Evolutionary conservation across 2,329 filamentous ascomycete species (phyloP).

Genomic region (Colletotrichum trifolii): DNA sequence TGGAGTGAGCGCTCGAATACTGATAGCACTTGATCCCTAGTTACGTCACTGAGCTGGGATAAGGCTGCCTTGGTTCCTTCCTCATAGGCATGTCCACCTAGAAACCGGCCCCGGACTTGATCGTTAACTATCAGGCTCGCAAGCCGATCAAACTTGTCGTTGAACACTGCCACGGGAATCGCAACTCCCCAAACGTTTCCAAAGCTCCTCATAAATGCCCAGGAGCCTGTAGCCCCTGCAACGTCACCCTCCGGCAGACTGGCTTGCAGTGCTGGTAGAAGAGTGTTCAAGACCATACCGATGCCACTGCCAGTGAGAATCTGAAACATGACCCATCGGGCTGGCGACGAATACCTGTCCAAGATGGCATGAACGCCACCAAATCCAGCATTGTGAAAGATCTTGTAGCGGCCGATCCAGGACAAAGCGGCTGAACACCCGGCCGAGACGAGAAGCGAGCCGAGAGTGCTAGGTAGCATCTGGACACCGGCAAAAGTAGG

Average conservation of each 20-base stretch:
- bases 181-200: slow-evolving; percentile 58
- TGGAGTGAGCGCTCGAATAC: slow-evolving; percentile 41
- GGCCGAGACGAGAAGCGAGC: slow-evolving; percentile 44
- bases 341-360: slow-evolving; percentile 42
- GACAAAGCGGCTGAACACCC: slow-evolving; percentile 41
- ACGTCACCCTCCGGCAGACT: slow-evolving; percentile 47
- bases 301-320: slow-evolving; percentile 51
- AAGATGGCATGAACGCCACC: slow-evolving; percentile 53
- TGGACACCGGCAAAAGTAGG: slow-evolving; percentile 48
- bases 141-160: slow-evolving; percentile 37
- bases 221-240: slow-evolving; percentile 50
- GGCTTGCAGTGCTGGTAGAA: slow-evolving; percentile 57
- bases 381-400: slow-evolving; percentile 50
- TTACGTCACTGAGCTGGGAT: slow-evolving; percentile 31
- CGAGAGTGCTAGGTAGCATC: slow-evolving; percentile 45
- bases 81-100: slow-evolving; percentile 44
- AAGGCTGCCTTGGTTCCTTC: slow-evolving; percentile 41
- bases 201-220: slow-evolving; percentile 56
- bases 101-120: slow-evolving; percentile 34
- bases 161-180: slow-evolving; percentile 44
- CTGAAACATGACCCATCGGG: slow-evolving; percentile 53
- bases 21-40: slow-evolving; percentile 38
- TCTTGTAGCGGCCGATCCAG: slow-evolving; percentile 47
- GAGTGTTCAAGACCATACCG: slow-evolving; percentile 53
- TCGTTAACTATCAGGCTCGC: slow-evolving; percentile 38